Base-by-base conservation (phyloP, 2,329 filamentous ascomycete species). In the Trichoderma aggressivum region DNA sequence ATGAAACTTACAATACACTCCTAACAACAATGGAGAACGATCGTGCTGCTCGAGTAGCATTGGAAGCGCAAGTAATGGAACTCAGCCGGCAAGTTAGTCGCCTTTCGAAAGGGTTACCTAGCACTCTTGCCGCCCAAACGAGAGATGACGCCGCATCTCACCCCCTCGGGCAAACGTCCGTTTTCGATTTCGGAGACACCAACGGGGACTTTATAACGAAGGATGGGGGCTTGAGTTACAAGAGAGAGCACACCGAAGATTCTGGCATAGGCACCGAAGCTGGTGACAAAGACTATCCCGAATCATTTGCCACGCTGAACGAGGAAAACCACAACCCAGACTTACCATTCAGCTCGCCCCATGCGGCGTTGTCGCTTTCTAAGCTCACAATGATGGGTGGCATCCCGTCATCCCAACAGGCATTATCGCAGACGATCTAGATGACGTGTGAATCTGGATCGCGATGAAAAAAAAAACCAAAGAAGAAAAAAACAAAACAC, bases 291-390 rank as follows among this genome's bases (percentile, higher is more conserved):
- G 79, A 82, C 43, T 81, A 80, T 55, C 84, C 84, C 7, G 85
- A 89, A 30, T 81, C 82, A 3, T 88, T 86, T 71, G 83, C 83
- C 73, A 89, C 87, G 3, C 87, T 87, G 1, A 78, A 78, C 11
- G 86, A 88, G 75, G 85, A 86, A 67, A 79, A 79, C 34, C 32
- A 43, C 21, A 60, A 34, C 36, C 30, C 39, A 34, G 79, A 80
- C 11, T 75, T 79, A 24, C 80, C 78, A 59, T 79, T 81, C 64
- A 86, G 86, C 73, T 88, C 83, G 77, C 88, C 89, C 1, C 88
- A 88, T 26, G 87, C 88, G 74, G 91, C 89, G 56, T 84, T 93
- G 76, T 92, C 88, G 32, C 82, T 91, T 12, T 88, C 88, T 72
- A 87, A 89, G 76, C 78, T 90, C 75, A 90, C 88, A 1, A 80